Evolutionary conservation across 2,329 filamentous ascomycete genomes (phyloP), one percentile per base, ranked within the genome.

Genomic region (Periconia macrospinosa): DNA sequence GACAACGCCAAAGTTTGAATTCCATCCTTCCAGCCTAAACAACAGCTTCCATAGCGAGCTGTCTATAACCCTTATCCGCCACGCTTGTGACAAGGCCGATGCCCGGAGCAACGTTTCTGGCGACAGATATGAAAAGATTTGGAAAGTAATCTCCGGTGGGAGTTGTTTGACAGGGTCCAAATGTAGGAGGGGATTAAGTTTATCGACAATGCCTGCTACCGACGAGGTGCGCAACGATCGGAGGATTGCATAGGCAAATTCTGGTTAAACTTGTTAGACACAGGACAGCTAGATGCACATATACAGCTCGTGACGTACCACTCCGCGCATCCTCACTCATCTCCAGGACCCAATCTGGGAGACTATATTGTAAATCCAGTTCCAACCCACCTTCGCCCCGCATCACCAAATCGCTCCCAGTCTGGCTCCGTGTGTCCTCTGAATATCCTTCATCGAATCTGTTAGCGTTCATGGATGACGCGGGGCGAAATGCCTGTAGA

Each of bases 161-260:
- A 99, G 84, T 65, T 91, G 86, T 59, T 85, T 80, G 41, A 96
- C 86, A 50, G 96, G 96, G 75, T 99, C 91, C 76, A 97, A 93
- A 74, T 97, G 92, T 2, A 97, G 86, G 49, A 92, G 83, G 3
- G 92, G 90, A 57, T 87, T 89, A 17, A 96, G 78, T 58, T 88
- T 84, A 50, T 92, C 85, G 45, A 96, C 90, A 49, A 97, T 90
- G 43, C 88, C 82, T 47, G 89, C 87, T 55, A 97, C 87, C 50
- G 87, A 85, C 7, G 89, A 89, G 1, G 91, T 95, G 17, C 89
- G 90, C 27, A 97, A 80, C 52, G 88, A 87, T 54, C 88, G 84
- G 51, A 97, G 81, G 20, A 96, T 82, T 44, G 85, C 82, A 76
- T 93, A 91, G 41, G 90, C 89, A 60, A 96, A 84, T 70, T 93